phyloP scores from a whole-genome alignment of 2,329 filamentous ascomycete genomes.

The Cercospora zeina region DNA sequence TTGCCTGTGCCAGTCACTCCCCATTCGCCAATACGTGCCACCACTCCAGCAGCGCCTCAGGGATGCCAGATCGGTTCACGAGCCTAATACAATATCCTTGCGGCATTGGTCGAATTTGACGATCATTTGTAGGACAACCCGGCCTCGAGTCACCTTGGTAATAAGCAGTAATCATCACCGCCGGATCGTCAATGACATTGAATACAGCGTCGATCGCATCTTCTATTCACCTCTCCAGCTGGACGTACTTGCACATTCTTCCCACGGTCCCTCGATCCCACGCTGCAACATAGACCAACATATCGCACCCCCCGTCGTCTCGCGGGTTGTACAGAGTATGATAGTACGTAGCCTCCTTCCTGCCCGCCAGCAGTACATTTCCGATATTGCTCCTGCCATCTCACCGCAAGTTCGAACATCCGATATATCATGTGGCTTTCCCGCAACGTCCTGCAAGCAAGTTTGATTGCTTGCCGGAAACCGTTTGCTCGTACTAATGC shows the following conservation, averaged over 20 bases:
- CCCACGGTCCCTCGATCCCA: neutral
- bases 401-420: too few species aligned
- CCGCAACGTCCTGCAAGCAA: neutral
- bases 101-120: neutral
- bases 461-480: neutral
- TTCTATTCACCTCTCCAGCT: too few species aligned
- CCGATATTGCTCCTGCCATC: neutral
- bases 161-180: neutral
- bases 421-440: too few species aligned
- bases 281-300: neutral
- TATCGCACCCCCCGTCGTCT: neutral
- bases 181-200: neutral
- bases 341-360: too few species aligned
- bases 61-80: slow-evolving; percentile 1
- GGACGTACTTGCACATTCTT: too few species aligned
- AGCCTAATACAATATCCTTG: neutral
- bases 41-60: neutral
- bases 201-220: neutral
- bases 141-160: neutral
- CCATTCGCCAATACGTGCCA: neutral
- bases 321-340: neutral
- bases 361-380: neutral
- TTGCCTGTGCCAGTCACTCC: neutral
- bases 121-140: neutral
- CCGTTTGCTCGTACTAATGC: neutral